Evolutionary conservation across 2,329 filamentous ascomycete species (phyloP).

Genomic region (Cordyceps tenuipes): DNA sequence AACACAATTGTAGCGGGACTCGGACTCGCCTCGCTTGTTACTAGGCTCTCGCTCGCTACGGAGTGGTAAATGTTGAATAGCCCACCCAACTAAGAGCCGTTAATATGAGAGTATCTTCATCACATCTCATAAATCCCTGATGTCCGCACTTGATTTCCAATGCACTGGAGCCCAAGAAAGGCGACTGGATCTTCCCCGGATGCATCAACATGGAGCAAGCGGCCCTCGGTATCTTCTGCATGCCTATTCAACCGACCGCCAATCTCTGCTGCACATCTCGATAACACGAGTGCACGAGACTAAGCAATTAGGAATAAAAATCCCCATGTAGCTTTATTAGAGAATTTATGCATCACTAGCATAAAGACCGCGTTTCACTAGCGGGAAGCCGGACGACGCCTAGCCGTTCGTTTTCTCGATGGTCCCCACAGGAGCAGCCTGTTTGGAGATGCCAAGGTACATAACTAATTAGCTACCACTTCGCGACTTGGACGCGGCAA

Average conservation of each 20-base stretch:
- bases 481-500: neutral
- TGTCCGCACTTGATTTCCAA: neutral
- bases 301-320: neutral
- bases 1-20: neutral
- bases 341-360: neutral
- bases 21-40: neutral
- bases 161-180: neutral
- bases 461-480: too few relatives aligned
- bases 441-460: neutral
- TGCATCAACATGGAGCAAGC: neutral
- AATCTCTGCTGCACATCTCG: neutral
- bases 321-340: neutral
- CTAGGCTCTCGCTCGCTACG: too few relatives aligned
- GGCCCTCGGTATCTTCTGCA: neutral
- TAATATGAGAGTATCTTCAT: neutral
- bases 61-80: neutral
- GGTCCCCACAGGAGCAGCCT: neutral
- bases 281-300: neutral
- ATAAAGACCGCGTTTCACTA: neutral
- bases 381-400: neutral
- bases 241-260: neutral
- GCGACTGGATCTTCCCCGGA: neutral
- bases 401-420: neutral
- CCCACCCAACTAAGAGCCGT: neutral
- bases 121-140: neutral